These are phyloP conservation scores for Pythium biforme DNA, from an alignment of 352 stramenopile species.

Conservation along the genomic window DNA sequence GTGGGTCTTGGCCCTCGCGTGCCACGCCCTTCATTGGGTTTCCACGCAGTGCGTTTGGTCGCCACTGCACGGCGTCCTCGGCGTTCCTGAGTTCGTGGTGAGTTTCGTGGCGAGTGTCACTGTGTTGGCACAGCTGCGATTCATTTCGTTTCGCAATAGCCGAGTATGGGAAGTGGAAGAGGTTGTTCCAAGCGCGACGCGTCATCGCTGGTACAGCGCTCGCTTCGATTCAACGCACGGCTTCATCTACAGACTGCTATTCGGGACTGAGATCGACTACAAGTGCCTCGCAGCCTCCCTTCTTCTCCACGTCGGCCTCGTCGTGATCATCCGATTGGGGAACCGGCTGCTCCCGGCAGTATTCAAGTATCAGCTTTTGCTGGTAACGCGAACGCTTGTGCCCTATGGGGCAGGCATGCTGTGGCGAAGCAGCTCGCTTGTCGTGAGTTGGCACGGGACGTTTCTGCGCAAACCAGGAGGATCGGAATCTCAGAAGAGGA, in stretches of 20 bases:
- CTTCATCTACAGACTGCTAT: slow-evolving; percentile 1
- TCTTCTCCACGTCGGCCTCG: not conserved
- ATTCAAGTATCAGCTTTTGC: not conserved
- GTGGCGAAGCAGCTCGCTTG: slow-evolving; percentile 16
- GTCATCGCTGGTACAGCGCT: not conserved
- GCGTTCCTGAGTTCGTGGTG: slow-evolving; percentile 27
- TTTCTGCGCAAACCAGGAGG: slow-evolving; percentile 1
- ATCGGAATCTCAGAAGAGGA: not conserved
- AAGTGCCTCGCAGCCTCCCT: slow-evolving; percentile 7
- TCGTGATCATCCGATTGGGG: not conserved
- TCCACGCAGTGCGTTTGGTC: slow-evolving; percentile 15
- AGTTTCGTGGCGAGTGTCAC: slow-evolving; percentile 26
- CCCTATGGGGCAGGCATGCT: slow-evolving; percentile 14
- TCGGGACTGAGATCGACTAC: slow-evolving; percentile 12
- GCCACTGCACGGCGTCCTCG: slow-evolving; percentile 16
- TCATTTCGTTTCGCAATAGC: slow-evolving; percentile 6
- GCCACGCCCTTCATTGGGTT: slow-evolving; percentile 18
- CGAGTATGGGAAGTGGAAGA: slow-evolving; percentile 11
- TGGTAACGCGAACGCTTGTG: slow-evolving; percentile 18
- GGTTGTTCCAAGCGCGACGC: not conserved
- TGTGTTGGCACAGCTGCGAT: slow-evolving; percentile 12
- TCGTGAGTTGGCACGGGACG: slow-evolving; percentile 23
- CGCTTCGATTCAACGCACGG: slow-evolving; percentile 4
- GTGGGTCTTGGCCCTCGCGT: slow-evolving; percentile 24
- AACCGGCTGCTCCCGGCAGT: not conserved